These are phyloP conservation scores for Magnaporthiopsis incrustans DNA, from an alignment of 2,329 filamentous ascomycete genomes.

Conservation along the genomic window DNA sequence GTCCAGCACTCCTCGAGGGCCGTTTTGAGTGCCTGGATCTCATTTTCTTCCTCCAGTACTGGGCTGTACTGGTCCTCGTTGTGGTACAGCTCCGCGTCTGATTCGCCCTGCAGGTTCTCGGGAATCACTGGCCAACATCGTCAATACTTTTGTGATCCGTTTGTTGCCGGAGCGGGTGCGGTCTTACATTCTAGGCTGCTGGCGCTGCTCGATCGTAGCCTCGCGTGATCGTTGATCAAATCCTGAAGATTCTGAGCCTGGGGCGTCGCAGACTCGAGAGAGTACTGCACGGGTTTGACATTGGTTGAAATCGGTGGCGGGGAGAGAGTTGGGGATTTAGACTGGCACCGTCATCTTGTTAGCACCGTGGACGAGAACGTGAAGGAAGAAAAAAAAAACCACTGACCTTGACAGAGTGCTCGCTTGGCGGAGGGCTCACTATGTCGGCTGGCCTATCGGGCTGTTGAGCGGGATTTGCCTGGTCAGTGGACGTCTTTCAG, in stretches of 20 bases:
- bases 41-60: constrained; percentile 38
- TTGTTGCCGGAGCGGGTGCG: not conserved
- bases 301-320: constrained; percentile 71
- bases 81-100: constrained; percentile 46
- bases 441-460: constrained; percentile 24
- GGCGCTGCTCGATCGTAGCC: constrained; percentile 57
- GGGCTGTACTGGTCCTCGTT: constrained; percentile 38
- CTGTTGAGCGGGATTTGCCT: constrained; percentile 13
- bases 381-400: not conserved
- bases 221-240: constrained; percentile 48
- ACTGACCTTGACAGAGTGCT: constrained; percentile 28
- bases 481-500: constrained; percentile 3
- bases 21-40: constrained; percentile 60
- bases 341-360: constrained; percentile 11
- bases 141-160: not conserved
- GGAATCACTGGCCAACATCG: constrained; percentile 41
- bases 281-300: constrained; percentile 58
- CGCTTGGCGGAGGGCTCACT: constrained; percentile 25
- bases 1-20: constrained; percentile 89
- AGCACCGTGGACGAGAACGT: not conserved
- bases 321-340: constrained; percentile 33
- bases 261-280: constrained; percentile 64
- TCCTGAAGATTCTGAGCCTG: constrained; percentile 77
- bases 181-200: constrained; percentile 68
- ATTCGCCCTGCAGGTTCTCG: constrained; percentile 38